Evolutionary conservation across 202 grass and related monocot genomes (phyloP), one percentile per base, ranked within the genome.

Genomic region (Digitaria exilis): DNA sequence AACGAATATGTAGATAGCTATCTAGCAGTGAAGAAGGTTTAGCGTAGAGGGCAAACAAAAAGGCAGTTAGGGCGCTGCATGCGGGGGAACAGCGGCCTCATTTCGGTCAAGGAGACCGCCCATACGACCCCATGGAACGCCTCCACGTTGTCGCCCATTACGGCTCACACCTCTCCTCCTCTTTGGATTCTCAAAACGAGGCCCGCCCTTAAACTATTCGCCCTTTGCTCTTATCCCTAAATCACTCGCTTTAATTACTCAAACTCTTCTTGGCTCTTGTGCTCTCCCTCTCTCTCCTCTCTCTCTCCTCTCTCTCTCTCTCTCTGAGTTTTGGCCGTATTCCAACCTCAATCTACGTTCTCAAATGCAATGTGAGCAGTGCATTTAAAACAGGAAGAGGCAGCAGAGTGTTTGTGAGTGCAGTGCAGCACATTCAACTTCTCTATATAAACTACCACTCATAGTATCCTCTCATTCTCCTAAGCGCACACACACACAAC

Each of bases 141-240:
- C 82, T 91, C 89, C 85, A 88, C 88, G 89, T 91, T 91, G 89
- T 91, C 86, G 77, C 8, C 89, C 89, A 77, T 76, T 76, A 84
- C 76, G 62, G 44, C 67, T 58, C 80, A 44, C 66, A 37, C 15
- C 41, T 8, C 74, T 46, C 32, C 18, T 30, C 39, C 15, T 55
- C 85, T 82, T 82, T 91, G 63, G 80, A 83, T 87, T 80, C 80
- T 75, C 65, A 39, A 69, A 58, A 37, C 75, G 28, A 80, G 85
- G 19, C 65, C n/a, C 16, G 52, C 14, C 13, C 56, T 87, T 90
- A 90, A 87, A 87, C 54, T 76, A 90, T 56, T 82, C 73, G 9
- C 26, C 46, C 73, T 32, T 77, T 71, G 65, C 65, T 77, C 73
- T 82, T 78, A 78, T 84, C 84, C 84, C 45, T 58, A 84, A 84